Conservation (phyloP, 352 stramenopile species). For the Phytophthora brassicae region DNA sequence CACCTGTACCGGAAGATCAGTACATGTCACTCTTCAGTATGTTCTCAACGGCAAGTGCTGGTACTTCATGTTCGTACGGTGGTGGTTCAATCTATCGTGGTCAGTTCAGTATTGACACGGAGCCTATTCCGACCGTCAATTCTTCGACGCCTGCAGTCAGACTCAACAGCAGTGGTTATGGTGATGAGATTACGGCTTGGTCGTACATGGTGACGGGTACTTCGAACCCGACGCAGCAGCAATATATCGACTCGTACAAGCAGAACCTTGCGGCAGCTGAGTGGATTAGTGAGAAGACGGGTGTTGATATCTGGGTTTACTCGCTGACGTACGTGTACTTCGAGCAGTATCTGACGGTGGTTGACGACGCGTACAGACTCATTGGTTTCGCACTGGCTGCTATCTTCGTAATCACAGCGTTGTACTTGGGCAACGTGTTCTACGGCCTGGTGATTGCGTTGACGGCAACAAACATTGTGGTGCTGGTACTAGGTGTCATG, state of each 20-base stretch:
- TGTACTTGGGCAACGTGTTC: slow-evolving; percentile 52
- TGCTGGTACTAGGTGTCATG: slow-evolving; percentile 61
- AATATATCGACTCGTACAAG: slow-evolving; percentile 65
- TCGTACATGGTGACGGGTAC: slow-evolving; percentile 67
- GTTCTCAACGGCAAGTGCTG: slow-evolving; percentile 64
- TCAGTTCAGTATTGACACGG: slow-evolving; percentile 60
- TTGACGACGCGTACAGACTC: slow-evolving; percentile 51
- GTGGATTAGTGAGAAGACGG: slow-evolving; percentile 64
- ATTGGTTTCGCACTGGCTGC: slow-evolving; percentile 46
- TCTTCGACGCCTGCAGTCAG: slow-evolving; percentile 43
- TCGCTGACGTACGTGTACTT: slow-evolving; percentile 64
- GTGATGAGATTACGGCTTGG: slow-evolving; percentile 56
- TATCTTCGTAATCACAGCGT: slow-evolving; percentile 56
- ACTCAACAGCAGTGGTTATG: slow-evolving; percentile 53
- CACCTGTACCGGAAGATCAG: slow-evolving; percentile 46
- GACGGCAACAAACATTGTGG: slow-evolving; percentile 53
- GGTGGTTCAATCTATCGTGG: slow-evolving; percentile 69
- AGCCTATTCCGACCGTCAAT: slow-evolving; percentile 54
- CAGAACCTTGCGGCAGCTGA: slow-evolving; percentile 48
- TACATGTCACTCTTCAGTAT: slow-evolving; percentile 82
- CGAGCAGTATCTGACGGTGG: slow-evolving; percentile 65
- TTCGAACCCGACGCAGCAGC: slow-evolving; percentile 55
- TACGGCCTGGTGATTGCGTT: slow-evolving; percentile 47
- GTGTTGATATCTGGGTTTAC: slow-evolving; percentile 61
- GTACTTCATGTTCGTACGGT: slow-evolving; percentile 61